Conservation (phyloP, 148 eudicot genomes). For the Heliamphora exappendiculata region DNA sequence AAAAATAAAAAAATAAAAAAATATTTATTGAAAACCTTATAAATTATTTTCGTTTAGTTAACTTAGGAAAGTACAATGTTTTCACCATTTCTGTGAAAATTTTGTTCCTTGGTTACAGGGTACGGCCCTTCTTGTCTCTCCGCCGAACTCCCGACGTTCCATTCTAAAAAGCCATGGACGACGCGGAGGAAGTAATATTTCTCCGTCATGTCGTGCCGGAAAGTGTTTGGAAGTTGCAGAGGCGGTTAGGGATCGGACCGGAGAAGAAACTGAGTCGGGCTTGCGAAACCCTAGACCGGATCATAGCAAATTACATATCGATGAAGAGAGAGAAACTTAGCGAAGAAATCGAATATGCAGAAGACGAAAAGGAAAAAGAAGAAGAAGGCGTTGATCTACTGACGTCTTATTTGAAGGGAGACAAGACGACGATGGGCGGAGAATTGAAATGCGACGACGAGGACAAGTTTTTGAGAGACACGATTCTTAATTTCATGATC, state of each 20-base stretch:
- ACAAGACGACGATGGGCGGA: background rate
- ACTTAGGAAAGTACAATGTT: no score
- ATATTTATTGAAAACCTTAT: no score
- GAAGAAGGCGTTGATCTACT: conserved; percentile 19
- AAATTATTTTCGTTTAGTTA: no score
- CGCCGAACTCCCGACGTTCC: conserved; percentile 21
- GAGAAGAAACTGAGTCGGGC: conserved; percentile 18
- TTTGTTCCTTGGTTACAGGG: background rate
- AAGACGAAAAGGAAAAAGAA: no score
- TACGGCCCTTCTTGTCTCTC: conserved; percentile 25
- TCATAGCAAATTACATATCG: conserved; percentile 15
- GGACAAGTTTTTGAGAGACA: conserved; percentile 28
- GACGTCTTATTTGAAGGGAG: conserved; percentile 15
- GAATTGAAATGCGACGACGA: background rate
- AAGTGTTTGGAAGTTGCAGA: conserved; percentile 19
- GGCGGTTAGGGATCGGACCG: conserved; percentile 16
- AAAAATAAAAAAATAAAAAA: no score
- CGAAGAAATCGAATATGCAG: background rate
- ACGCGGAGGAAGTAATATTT: conserved; percentile 23
- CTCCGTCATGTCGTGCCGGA: conserved; percentile 24
- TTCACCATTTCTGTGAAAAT: no score
- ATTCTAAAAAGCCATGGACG: conserved; percentile 23
- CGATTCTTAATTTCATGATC: conserved; percentile 25
- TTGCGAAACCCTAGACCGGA: conserved; percentile 15
- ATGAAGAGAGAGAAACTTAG: conserved; percentile 18